phyloP scores from a whole-genome alignment of 2,329 filamentous ascomycete species.

The Exophiala sp. region DNA sequence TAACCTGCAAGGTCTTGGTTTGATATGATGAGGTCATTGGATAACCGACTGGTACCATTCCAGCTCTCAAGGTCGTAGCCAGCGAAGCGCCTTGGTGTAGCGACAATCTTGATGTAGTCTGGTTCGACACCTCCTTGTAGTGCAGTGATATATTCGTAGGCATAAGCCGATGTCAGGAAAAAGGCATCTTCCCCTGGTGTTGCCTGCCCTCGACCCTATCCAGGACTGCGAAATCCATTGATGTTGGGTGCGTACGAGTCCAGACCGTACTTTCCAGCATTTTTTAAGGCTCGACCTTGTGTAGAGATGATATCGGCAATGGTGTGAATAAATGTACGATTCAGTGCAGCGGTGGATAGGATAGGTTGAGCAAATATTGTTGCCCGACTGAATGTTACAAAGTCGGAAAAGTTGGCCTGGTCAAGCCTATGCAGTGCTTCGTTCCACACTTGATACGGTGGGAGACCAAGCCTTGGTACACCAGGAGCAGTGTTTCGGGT shows the following conservation, averaged over 20 bases:
- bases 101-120: conserved; percentile 45
- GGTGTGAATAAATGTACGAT: too few species aligned
- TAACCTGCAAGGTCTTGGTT: conserved; percentile 57
- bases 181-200: conserved; percentile 58
- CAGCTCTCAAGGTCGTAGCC: conserved; percentile 56
- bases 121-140: conserved; percentile 48
- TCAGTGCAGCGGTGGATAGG: too few species aligned
- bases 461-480: too few species aligned
- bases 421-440: too few species aligned
- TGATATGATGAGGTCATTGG: conserved; percentile 53
- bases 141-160: conserved; percentile 51
- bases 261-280: conserved; percentile 53
- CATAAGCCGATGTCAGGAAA: conserved; percentile 46
- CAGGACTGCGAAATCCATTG: conserved; percentile 60
- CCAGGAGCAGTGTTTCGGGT: too few species aligned
- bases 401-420: too few species aligned
- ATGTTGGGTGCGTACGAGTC: conserved; percentile 66
- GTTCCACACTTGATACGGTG: too few species aligned
- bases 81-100: conserved; percentile 59
- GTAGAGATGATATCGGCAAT: conserved; percentile 54
- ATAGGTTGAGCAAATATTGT: too few species aligned
- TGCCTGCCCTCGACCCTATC: conserved; percentile 61
- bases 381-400: too few species aligned
- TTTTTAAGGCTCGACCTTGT: conserved; percentile 63
- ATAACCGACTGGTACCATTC: conserved; percentile 38